phyloP scores from a whole-genome alignment of 805 yeast species.

The Candida anglica region DNA sequence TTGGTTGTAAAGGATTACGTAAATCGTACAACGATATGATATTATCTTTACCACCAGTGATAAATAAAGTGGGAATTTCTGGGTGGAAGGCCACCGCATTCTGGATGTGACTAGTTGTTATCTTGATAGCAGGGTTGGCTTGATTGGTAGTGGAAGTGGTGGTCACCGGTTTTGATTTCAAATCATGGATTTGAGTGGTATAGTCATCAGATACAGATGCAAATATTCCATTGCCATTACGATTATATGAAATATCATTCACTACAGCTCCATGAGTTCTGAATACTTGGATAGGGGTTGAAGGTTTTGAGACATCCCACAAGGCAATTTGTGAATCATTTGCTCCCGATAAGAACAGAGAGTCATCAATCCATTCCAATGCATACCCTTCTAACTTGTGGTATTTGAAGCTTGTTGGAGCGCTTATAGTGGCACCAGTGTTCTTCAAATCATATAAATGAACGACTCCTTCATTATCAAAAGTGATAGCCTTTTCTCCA shows the following conservation, averaged over 20 bases:
- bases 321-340: constrained; percentile 64
- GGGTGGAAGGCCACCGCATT: constrained; percentile 70
- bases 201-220: constrained; percentile 73
- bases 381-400: constrained; percentile 70
- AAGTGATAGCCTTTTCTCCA: constrained; percentile 48
- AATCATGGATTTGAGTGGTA: constrained; percentile 58
- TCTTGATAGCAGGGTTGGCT: constrained; percentile 38
- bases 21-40: constrained; percentile 73
- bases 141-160: constrained; percentile 14
- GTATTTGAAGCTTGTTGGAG: constrained; percentile 34
- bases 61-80: constrained; percentile 48
- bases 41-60: constrained; percentile 77
- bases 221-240: constrained; percentile 40
- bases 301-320: constrained; percentile 54
- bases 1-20: constrained; percentile 54
- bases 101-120: constrained; percentile 51
- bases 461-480: constrained; percentile 50
- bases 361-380: constrained; percentile 59
- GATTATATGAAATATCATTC: constrained; percentile 65
- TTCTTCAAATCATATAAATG: constrained; percentile 36
- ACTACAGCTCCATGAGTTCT: constrained; percentile 54
- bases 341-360: constrained; percentile 55
- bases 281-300: constrained; percentile 46
- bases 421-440: background rate
- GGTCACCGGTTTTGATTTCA: constrained; percentile 27